Evolutionary conservation across 331 rosid species (phyloP).

Genomic region (Telfairia occidentalis): DNA sequence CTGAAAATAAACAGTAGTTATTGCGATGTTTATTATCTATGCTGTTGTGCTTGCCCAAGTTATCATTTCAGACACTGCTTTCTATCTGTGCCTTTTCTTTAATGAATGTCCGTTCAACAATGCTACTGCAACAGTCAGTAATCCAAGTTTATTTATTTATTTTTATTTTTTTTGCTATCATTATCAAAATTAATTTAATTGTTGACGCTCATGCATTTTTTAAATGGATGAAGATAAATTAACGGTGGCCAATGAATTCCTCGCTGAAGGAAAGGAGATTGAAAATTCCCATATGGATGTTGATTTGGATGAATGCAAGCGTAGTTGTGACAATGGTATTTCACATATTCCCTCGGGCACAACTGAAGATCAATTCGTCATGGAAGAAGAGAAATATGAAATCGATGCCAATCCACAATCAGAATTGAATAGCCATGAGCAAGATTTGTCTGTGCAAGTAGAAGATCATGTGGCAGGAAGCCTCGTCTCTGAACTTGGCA

Average conservation of each 20-base stretch:
- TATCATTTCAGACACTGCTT: neutral
- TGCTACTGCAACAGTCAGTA: neutral
- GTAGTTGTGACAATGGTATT: conserved; percentile 26
- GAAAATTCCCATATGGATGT: conserved; percentile 27
- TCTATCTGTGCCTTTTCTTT: neutral
- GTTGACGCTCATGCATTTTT: conserved; percentile 3
- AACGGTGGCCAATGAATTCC: conserved; percentile 30
- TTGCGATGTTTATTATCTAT: neutral
- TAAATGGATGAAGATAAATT: neutral
- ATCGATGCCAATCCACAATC: conserved; percentile 21
- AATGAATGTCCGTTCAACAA: neutral
- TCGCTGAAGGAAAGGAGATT: conserved; percentile 21
- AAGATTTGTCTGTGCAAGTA: conserved; percentile 15
- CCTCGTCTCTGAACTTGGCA: conserved; percentile 19
- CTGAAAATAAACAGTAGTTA: neutral
- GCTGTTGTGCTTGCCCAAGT: neutral
- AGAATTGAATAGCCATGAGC: conserved; percentile 21
- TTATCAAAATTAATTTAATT: neutral
- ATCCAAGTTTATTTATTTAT: neutral
- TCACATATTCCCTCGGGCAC: conserved; percentile 15
- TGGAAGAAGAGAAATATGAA: conserved; percentile 21
- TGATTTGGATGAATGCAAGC: conserved; percentile 26
- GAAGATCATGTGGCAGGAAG: conserved; percentile 17
- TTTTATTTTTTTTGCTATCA: neutral
- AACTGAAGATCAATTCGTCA: conserved; percentile 19